Evolutionary conservation across 2,329 filamentous ascomycete genomes (phyloP).

Genomic region (Diaporthe destruens): DNA sequence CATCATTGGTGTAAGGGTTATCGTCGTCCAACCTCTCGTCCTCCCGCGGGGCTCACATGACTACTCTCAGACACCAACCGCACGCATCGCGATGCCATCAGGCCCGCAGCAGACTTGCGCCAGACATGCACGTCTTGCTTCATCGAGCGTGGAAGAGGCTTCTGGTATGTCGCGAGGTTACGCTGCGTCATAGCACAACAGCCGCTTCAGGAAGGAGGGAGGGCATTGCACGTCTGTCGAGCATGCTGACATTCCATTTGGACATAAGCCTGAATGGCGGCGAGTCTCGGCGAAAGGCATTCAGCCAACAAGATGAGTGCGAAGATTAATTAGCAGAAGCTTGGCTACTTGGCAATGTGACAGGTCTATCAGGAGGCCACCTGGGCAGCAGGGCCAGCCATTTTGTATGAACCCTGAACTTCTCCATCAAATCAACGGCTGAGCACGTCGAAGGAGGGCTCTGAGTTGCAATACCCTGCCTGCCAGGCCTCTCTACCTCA

Average conservation of each 20-base stretch:
- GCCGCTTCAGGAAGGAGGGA: slow-evolving; percentile 23
- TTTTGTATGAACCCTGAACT: not conserved
- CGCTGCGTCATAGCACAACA: slow-evolving; percentile 6
- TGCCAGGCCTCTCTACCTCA: not conserved
- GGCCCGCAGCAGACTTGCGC: slow-evolving; percentile 2
- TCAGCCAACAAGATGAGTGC: slow-evolving; percentile 12
- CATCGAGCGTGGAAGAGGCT: slow-evolving; percentile 13
- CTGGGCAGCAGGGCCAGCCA: not conserved
- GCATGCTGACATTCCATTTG: slow-evolving; percentile 2
- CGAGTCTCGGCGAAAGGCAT: not conserved
- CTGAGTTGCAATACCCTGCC: slow-evolving; percentile 22
- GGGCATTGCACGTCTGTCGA: not conserved
- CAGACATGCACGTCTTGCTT: slow-evolving; percentile 7
- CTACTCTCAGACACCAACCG: slow-evolving; percentile 12
- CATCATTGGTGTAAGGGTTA: not conserved
- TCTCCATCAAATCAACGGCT: not conserved
- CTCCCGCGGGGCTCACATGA: slow-evolving; percentile 11
- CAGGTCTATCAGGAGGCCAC: slow-evolving; percentile 11
- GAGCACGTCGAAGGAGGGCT: slow-evolving; percentile 15
- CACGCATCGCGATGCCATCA: not conserved
- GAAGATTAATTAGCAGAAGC: not conserved
- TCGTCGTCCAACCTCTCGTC: not conserved
- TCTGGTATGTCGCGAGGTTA: slow-evolving; percentile 30
- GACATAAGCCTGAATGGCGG: slow-evolving; percentile 28
- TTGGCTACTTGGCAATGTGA: slow-evolving; percentile 31